Evolutionary conservation across 1,284 basidiomycete species (phyloP), one percentile per base, ranked within the genome.

Genomic region (Thecaphora frezii): DNA sequence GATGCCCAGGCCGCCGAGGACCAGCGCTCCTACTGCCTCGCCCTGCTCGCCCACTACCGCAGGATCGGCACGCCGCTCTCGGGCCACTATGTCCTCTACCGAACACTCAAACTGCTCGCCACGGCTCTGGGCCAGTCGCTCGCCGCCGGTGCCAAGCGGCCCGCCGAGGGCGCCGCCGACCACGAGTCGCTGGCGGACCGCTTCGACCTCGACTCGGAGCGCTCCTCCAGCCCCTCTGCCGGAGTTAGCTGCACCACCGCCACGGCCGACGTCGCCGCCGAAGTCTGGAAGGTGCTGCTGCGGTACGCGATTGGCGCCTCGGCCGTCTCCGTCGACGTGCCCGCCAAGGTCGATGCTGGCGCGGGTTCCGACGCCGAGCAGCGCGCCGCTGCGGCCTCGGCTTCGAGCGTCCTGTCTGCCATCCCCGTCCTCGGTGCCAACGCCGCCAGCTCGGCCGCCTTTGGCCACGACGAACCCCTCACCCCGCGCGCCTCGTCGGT

Each of bases 41-140:
- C 87, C 0, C 86, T 93, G 59, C 83, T 93, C 38, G 83, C 87
- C 18, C 86, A 89, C 36, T 94, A 94, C 76, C 83, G 89, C 22
- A 82, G 84, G 18, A 84, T 85, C 46, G 88, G 87, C 21, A 84
- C 88, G 12, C 90, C 91, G 14, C 82, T 93, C 21, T 90, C 88
- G 47, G 90, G 91, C 18, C 90, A 91, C 76, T 91, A 93, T 73
- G 85, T 90, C 51, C 85, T 91, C 8, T 91, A 90, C 79, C 90
- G 89, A 69, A 85, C 89, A 26, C 84, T 91, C 71, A 90, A 92
- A 76, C 86, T 86, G 25, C 85, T 89, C 69, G 90, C 89, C 86
- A 90, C 89, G 1, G 83, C 89, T 18, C 83, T 93, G 16, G 88
- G 90, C 0, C 90, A 92, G 76, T 85, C 84, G 1, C 81, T 92